Evolutionary conservation across 805 yeast genomes (phyloP).

Genomic region (Kazachstania bromeliacearum): DNA sequence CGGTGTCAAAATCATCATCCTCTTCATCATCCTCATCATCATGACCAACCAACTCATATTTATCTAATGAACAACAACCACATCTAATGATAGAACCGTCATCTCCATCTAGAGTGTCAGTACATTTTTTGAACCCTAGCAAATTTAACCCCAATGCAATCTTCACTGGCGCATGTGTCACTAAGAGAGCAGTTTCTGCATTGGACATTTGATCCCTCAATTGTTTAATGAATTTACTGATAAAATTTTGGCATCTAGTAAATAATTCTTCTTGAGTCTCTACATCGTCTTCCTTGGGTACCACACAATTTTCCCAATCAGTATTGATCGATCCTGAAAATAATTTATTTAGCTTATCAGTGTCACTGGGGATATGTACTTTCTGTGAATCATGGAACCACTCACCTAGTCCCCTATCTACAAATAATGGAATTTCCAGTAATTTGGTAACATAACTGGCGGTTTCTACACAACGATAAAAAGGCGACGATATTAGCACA

Average conservation of each 20-base stretch:
- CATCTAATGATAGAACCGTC: slow-evolving; percentile 48
- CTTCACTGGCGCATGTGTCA: slow-evolving; percentile 90
- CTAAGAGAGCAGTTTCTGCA: slow-evolving; percentile 54
- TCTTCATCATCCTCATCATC: slow-evolving; percentile 10
- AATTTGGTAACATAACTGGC: slow-evolving; percentile 55
- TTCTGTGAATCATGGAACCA: slow-evolving; percentile 50
- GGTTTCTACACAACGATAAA: slow-evolving; percentile 84
- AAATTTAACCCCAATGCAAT: slow-evolving; percentile 79
- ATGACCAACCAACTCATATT: slow-evolving; percentile 32
- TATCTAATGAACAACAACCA: slow-evolving; percentile 80
- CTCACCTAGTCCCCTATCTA: slow-evolving; percentile 86
- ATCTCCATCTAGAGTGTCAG: slow-evolving; percentile 40
- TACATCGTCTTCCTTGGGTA: slow-evolving; percentile 33
- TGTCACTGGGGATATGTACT: slow-evolving; percentile 61
- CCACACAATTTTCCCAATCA: slow-evolving; percentile 33
- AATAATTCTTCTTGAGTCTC: slow-evolving; percentile 69
- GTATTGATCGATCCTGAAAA: slow-evolving; percentile 41
- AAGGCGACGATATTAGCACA: slow-evolving; percentile 70
- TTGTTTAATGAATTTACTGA: slow-evolving; percentile 47
- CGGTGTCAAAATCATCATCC: slow-evolving; percentile 7
- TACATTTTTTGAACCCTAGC: slow-evolving; percentile 39
- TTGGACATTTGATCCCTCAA: slow-evolving; percentile 52
- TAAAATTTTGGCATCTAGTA: slow-evolving; percentile 46
- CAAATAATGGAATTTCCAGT: slow-evolving; percentile 47
- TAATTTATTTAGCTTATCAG: slow-evolving; percentile 38